Evolutionary conservation across 352 stramenopile genomes (phyloP), one percentile per base, ranked within the genome.

Genomic region (Thalassiosira sp.): DNA sequence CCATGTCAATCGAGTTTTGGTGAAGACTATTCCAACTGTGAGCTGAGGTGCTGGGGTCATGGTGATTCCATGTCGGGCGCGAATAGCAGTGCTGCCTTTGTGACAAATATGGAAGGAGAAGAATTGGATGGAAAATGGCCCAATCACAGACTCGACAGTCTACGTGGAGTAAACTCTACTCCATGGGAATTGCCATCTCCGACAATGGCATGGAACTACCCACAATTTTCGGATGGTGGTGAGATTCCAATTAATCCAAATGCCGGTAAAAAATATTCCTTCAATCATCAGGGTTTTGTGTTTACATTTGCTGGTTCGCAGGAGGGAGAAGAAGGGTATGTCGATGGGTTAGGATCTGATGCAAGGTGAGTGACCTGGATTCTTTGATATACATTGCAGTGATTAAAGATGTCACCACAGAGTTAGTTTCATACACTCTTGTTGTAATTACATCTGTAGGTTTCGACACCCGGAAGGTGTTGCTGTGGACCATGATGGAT

Each of bases 381-480:
- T n/a, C n/a, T 3, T 2, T 27, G 31, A 25, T 10, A 57, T 27
- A 28, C 15, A 25, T 15, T 70, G 33, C n/a, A 43, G 42, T 18
- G 27, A 45, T 49, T 35, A 7, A 48, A 1, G 7, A 33, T 40
- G 5, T 48, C 10, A 8, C 42, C 25, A 31, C 42, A n/a, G n/a
- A n/a, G n/a, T n/a, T n/a, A n/a, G n/a, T n/a, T n/a, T n/a, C n/a
- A 51, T 27, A 13, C 1, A 48, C 45, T 56, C 48, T 35, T 42
- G 15, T 7, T 22, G 10, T 25, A n/a, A n/a, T n/a, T n/a, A n/a
- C n/a, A 6, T 18, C 13, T 16, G 2, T 28, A 79, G 81, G 28
- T 98, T 98, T 81, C 91, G 90, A 61, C 89, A 91, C 59, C 96
- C 95, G 10, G 82, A 96, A 66, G 94, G 95, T 60, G 88, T 98